Base-by-base conservation (phyloP, 169 alveolate genomes). In the Cryptosporidium baileyi region DNA sequence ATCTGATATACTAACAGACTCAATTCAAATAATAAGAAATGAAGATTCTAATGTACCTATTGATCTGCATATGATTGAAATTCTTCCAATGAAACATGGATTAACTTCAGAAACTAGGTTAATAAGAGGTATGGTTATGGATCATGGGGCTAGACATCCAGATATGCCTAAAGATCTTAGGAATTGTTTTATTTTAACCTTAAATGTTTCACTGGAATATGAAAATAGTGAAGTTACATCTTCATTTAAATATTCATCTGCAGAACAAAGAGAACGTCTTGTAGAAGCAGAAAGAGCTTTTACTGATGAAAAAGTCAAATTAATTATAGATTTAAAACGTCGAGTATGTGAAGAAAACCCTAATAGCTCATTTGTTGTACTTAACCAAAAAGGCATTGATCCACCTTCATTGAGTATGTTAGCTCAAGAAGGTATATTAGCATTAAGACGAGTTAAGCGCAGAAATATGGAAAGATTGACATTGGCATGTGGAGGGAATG, bases 301-400 rank as follows among this genome's bases (percentile, higher is more conserved):
- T 91, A 97, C 99, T 0, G 99, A 98, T 82, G 99, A 96, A 61
- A 97, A 96, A 94, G 99, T 98, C 44, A 90, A 91, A 89, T 96
- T 96, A 89, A 98, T 98, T 79, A 95, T 98, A 41, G 99, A 95
- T 36, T 89, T 97, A 40, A 97, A 97, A 91, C 93, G 95, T 80
- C 92, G 90, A 60, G 94, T 97, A 17, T 92, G 95, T 65, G 91
- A 82, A 11, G 51, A 82, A 1, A 93, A 90, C 43, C 93, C 92
- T 60, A 60, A 82, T 40, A 82, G 89, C 57, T 80, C 91, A 60
- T 97, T 98, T 92, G 98, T 97, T 51, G 98, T 98, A 40, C 94
- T 98, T 67, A 97, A 97, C 89, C 99, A 97, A 93, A 98, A 98
- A 90, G 99, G 99, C 36, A 97, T 98, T 38, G 99, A 98, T 90